Evolutionary conservation across 2,329 filamentous ascomycete species (phyloP).

Genomic region (Thielaviopsis ethacetica): DNA sequence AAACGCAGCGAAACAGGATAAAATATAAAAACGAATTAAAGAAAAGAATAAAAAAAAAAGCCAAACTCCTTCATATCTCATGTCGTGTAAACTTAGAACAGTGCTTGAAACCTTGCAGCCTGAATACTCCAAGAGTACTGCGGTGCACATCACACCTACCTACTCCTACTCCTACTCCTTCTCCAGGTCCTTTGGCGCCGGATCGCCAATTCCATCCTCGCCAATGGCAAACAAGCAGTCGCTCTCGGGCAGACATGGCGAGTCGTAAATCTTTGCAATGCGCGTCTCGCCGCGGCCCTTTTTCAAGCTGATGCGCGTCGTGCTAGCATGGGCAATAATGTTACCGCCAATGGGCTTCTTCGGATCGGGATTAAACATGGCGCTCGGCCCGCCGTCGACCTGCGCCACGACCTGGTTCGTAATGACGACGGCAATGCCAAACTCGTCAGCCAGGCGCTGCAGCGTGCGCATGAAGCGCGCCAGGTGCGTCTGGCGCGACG

Average conservation of each 20-base stretch:
- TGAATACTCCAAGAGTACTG: too few species aligned
- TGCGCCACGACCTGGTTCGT: slow-evolving; percentile 98
- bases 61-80: background rate
- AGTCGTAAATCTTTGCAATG: slow-evolving; percentile 99
- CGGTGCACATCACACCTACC: too few species aligned
- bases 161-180: slow-evolving; percentile 59
- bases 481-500: slow-evolving; percentile 76
- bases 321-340: slow-evolving; percentile 95
- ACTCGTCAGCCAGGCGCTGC: slow-evolving; percentile 63
- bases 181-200: slow-evolving; percentile 86
- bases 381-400: slow-evolving; percentile 85
- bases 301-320: slow-evolving; percentile 83
- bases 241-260: slow-evolving; percentile 87
- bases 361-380: slow-evolving; percentile 98
- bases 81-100: background rate
- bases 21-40: background rate
- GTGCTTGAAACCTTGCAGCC: too few species aligned
- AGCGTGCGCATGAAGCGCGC: slow-evolving; percentile 79
- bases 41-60: background rate
- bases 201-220: slow-evolving; percentile 92
- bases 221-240: slow-evolving; percentile 95
- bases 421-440: slow-evolving; percentile 95
- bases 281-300: slow-evolving; percentile 90
- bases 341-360: slow-evolving; percentile 99
- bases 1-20: background rate